Base-by-base conservation (phyloP, 2,329 filamentous ascomycete genomes). In the Karstenula rhodostoma region DNA sequence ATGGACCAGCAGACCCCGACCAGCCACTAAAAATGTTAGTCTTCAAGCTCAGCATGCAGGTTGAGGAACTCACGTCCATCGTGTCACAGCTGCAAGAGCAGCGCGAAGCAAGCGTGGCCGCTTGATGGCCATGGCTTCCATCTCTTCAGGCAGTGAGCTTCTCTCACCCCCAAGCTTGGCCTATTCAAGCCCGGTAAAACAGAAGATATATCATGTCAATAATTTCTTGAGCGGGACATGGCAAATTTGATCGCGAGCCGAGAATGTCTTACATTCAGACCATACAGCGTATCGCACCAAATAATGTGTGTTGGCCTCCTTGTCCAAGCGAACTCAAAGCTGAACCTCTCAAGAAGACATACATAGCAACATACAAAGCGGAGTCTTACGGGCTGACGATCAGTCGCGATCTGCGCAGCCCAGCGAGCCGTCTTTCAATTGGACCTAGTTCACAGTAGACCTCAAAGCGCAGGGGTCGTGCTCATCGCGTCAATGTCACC, bases 51-150 rank as follows among this genome's bases (percentile, higher is more conserved):
- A 75, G 71, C 40, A 59, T 68, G 43, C 77, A 79, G 61, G 74
- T 80, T 43, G 76, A 79, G 58, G 70, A 78, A 62, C 77, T 80
- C 60, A 78, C 73, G 57, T 69, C 67, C 37, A 70, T 78, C 64
- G 72, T 80, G 47, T 75, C 74, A 57, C 70, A 76, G 66, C 76
- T 78, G 56, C 75, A 76, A 65, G 68, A 74, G 60, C 68, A 74
- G 57, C 68, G 70, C 58, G 71, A 72, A 67, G 64, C 68, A 65
- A 70, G 59, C 63, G 61, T 56, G 68, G 72, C 67, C 70, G 68
- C 72, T 68, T 77, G 62, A 74, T 67, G 73, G 70, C 66, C 73
- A 74, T 74, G 73, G 74, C 74, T 77, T 77, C 63, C 67, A 69
- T 68, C 62, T 72, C 62, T 68, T 58, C 59, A 62, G 56, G 60